Evolutionary conservation across 2,329 filamentous ascomycete genomes (phyloP).

Genomic region (Ophiostoma montium): DNA sequence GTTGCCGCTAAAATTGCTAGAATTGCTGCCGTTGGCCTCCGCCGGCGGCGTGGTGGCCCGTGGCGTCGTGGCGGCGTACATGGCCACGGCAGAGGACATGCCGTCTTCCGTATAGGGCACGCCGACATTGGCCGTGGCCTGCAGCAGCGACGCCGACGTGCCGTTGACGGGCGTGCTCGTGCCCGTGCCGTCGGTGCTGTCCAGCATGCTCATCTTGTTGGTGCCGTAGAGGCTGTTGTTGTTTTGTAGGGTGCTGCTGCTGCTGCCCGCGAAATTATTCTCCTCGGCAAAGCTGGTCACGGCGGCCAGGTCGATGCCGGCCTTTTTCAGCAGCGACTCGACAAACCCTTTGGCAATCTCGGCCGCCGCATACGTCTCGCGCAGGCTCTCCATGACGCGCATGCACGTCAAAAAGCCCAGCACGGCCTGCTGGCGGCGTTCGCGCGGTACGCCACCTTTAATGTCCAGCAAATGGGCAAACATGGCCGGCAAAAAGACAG

Average conservation of each 20-base stretch:
- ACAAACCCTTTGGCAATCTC: conserved; percentile 92
- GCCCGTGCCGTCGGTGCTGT: conserved; percentile 25
- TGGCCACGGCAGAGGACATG: conserved; percentile 10
- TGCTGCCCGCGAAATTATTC: conserved; percentile 20
- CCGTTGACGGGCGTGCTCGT: conserved; percentile 11
- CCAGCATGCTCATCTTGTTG: neutral
- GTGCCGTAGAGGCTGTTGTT: neutral
- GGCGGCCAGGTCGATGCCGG: conserved; percentile 53
- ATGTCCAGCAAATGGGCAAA: conserved; percentile 90
- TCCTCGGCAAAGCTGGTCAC: conserved; percentile 23
- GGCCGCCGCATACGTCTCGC: conserved; percentile 85
- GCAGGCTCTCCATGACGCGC: conserved; percentile 73
- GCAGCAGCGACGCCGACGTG: conserved; percentile 13
- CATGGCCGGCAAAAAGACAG: conserved; percentile 79
- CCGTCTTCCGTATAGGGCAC: conserved; percentile 14
- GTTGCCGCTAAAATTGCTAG: neutral
- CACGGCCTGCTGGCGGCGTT: conserved; percentile 57
- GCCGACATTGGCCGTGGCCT: conserved; percentile 14
- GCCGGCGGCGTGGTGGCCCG: conserved; percentile 36
- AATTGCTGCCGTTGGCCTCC: conserved; percentile 22
- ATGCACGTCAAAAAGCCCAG: conserved; percentile 84
- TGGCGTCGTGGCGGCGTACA: conserved; percentile 13
- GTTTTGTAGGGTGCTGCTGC: no score
- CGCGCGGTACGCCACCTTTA: conserved; percentile 69
- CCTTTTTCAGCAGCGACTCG: conserved; percentile 81